Percentiles rank a stretch among this genome's conserved stretches.
These are phyloP conservation scores for Comarum palustre DNA, from an alignment of 306 rosid genomes.

Conservation along the genomic window DNA sequence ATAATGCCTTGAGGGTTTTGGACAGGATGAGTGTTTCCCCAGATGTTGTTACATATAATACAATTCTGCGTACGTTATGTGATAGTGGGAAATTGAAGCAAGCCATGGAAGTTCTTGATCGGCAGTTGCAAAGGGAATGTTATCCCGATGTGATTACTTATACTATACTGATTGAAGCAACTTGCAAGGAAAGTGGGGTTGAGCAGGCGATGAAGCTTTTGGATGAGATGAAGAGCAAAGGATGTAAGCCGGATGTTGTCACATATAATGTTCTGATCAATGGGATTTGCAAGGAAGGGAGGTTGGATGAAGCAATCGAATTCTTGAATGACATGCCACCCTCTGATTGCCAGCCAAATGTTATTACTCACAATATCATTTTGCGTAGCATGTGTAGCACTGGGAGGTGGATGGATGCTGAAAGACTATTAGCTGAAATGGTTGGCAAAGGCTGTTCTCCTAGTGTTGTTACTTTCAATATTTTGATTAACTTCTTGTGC, in stretches of 20 bases:
- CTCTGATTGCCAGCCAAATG: constrained; percentile 75
- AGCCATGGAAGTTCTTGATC: constrained; percentile 87
- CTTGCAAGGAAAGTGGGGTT: constrained; percentile 85
- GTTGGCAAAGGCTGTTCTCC: constrained; percentile 83
- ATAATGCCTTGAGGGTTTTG: constrained; percentile 63
- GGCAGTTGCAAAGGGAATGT: constrained; percentile 64
- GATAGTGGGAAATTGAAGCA: constrained; percentile 70
- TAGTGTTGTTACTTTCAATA: constrained; percentile 95
- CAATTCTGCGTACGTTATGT: constrained; percentile 77
- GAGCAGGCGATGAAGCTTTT: constrained; percentile 80
- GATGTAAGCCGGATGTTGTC: constrained; percentile 89
- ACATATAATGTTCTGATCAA: constrained; percentile 86
- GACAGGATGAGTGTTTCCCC: constrained; percentile 85
- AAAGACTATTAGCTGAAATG: constrained; percentile 71
- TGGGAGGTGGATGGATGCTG: constrained; percentile 94
- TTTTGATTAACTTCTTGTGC: constrained; percentile 86
- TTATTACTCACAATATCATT: constrained; percentile 71
- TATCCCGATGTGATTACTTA: constrained; percentile 93
- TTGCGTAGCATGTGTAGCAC: constrained; percentile 92
- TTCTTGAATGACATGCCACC: constrained; percentile 57
- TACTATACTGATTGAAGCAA: constrained; percentile 87
- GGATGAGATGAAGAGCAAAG: constrained; percentile 78
- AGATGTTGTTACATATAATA: constrained; percentile 83
- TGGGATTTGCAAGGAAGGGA: constrained; percentile 88
- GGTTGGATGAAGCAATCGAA: constrained; percentile 77